Evolutionary conservation across 2,329 filamentous ascomycete species (phyloP), one percentile per base, ranked within the genome.

Genomic region (Monilinia vaccinii-corymbosi): DNA sequence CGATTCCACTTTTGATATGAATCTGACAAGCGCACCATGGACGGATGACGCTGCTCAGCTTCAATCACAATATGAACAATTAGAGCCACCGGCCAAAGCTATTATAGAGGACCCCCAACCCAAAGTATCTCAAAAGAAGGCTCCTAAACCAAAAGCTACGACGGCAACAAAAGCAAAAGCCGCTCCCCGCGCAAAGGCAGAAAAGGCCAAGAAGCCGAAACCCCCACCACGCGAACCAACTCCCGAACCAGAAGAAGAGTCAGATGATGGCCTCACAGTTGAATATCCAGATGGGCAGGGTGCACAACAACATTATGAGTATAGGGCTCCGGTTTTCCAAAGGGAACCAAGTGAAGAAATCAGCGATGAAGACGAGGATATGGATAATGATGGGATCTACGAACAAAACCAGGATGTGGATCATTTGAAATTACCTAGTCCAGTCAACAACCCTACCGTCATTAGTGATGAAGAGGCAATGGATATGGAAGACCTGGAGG

Each of bases 1-100:
- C 58, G 84, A 90, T 70, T 87, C 86, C n/a, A 85, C 86, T 44
- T 88, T 96, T 74, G 86, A 90, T 69, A 92, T 96, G 86, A 97
- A 96, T 73, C 75, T 96, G 58, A 84, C 82, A 56, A 83, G 81
- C 59, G 84, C 84, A 16, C 89, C 87, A 2, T 81, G 79, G 65
- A 86, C 87, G 68, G 76, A 79, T 58, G 83, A 89, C 65, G 74
- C 79, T 57, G 81, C 82, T 34, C 83, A 80, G 68, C 77, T 95
- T 45, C 79, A 82, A 51, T 80, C 83, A 53, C 80, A 86, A 69
- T 85, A 89, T 70, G 78, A 84, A 11, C 89, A 89, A 62, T 78
- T 94, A 34, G 64, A 66, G 25, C 47, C 53, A 28, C 36, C 59
- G 2, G 21, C 32, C 9, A 52, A 55, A 10, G n/a, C 34, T 13